Evolutionary conservation across 495 filamentous ascomycete genomes (phyloP), one percentile per base, ranked within the genome.

Genomic region (Ascodesmis nigricans): DNA sequence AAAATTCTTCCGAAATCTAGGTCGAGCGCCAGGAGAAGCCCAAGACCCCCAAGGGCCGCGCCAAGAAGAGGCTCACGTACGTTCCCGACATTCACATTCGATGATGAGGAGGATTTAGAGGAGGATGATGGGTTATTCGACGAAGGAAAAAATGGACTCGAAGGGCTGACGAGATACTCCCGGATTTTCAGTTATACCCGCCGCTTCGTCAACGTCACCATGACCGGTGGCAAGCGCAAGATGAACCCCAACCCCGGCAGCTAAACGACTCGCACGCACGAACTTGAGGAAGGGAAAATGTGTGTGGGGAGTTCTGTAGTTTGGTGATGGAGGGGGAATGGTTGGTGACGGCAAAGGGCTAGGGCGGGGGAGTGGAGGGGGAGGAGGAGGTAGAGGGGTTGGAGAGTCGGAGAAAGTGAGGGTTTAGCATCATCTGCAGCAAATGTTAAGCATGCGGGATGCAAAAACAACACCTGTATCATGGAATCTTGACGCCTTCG

Each of bases 161-260:
- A 29, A 23, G 16, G 29, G 32, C 32, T 40, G 23, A 39, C 27
- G 4, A 20, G 31, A 11, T 18, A n/a, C 7, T 20, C 9, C 22
- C 11, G 15, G 9, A 13, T 65, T 46, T 91, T 91, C 68, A 95
- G 81, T 50, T 97, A 99, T 69, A 95, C 82, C 49, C 77, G 87
- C 58, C 82, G 87, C 48, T 99, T 99, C 70, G 90, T 99, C 46
- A 99, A 95, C 67, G 83, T 99, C 56, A 91, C 81, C 50, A 67
- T 93, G 71, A 92, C 87, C 39, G 87, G 87, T 60, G 87, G 87
- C 61, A 99, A 99, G 84, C 69, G 87, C 62, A 95, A 95, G 84
- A 71, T 71, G 67, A 71, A 71, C 62, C 65, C 67, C 47, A 71
- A 69, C 59, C 67, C 67, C 23, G 62, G 62, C 29, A 43, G 64